Conservation (phyloP, 306 rosid species). For the Dalbergia oliveri region DNA sequence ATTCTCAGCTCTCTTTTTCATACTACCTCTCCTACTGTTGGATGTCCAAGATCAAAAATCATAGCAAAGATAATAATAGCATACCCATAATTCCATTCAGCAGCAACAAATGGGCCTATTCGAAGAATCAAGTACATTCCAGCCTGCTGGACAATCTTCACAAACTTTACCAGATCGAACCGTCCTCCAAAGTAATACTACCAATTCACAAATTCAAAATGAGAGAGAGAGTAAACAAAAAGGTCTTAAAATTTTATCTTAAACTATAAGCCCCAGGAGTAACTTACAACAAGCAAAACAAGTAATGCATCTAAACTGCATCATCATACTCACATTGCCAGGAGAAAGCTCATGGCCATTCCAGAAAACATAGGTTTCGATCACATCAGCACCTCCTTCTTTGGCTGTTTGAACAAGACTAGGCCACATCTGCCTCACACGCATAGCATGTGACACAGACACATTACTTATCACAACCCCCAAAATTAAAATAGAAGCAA, state of each 20-base stretch:
- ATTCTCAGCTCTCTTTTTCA: background rate
- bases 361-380: slow-evolving; percentile 97
- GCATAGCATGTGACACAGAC: slow-evolving; percentile 34
- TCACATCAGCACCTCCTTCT: slow-evolving; percentile 85
- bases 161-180: slow-evolving; percentile 61
- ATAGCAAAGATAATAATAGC: background rate
- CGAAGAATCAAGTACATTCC: slow-evolving; percentile 60
- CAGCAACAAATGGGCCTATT: slow-evolving; percentile 62
- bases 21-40: background rate
- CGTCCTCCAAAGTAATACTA: slow-evolving; percentile 67
- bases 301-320: slow-evolving; percentile 7
- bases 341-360: slow-evolving; percentile 96
- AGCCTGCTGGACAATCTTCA: slow-evolving; percentile 54
- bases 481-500: background rate
- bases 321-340: slow-evolving; percentile 66
- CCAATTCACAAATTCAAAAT: slow-evolving; percentile 23
- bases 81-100: slow-evolving; percentile 66
- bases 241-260: slow-evolving; percentile 8
- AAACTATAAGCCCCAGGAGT: slow-evolving; percentile 12
- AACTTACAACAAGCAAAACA: slow-evolving; percentile 10
- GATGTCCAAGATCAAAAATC: background rate
- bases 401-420: slow-evolving; percentile 84
- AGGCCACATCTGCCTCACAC: slow-evolving; percentile 86
- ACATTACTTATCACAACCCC: slow-evolving; percentile 2
- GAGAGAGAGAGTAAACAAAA: background rate